phyloP scores from a whole-genome alignment of 352 stramenopile genomes.

The Phytophthora crassamura region DNA sequence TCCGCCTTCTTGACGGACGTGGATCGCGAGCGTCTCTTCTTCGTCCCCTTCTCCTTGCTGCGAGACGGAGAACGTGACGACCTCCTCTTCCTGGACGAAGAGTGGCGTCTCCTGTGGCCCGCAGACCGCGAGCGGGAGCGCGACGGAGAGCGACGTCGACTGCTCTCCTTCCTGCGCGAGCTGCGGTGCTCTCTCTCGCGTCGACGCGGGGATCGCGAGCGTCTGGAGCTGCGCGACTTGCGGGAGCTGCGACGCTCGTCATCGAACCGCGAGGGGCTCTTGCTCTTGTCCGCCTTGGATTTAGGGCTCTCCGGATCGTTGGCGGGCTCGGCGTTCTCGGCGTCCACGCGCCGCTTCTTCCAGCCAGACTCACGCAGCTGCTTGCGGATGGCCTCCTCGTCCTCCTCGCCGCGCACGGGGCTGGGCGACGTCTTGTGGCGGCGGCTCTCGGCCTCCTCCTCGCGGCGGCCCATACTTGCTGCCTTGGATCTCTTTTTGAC shows the following conservation, averaged over 20 bases:
- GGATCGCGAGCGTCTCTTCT: constrained; percentile 32
- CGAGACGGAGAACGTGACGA: constrained; percentile 34
- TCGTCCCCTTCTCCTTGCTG: constrained; percentile 13
- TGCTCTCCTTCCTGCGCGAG: constrained; percentile 38
- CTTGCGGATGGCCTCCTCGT: constrained; percentile 76
- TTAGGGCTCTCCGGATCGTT: constrained; percentile 22
- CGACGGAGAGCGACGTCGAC: constrained; percentile 45
- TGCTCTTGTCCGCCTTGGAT: constrained; percentile 36
- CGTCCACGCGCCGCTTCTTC: constrained; percentile 59
- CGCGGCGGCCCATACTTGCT: constrained; percentile 29
- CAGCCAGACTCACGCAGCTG: constrained; percentile 76
- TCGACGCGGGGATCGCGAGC: constrained; percentile 37
- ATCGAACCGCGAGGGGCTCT: constrained; percentile 25
- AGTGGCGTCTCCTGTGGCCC: constrained; percentile 32
- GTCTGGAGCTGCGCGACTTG: constrained; percentile 22
- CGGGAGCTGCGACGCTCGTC: constrained; percentile 30
- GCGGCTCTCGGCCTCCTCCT: constrained; percentile 34
- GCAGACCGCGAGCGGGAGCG: constrained; percentile 39
- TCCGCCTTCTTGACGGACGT: constrained; percentile 24
- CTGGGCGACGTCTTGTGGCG: constrained; percentile 28
- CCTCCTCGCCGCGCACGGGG: constrained; percentile 31
- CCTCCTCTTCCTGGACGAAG: constrained; percentile 35
- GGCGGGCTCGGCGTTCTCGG: constrained; percentile 26
- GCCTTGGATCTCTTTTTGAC: constrained; percentile 13
- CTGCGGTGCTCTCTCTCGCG: constrained; percentile 47